A percentile compares a stretch with the other conserved stretches of the same genome.
These are phyloP conservation scores for Cyberlindnera bimundalis DNA, from an alignment of 805 yeast species.

Conservation along the genomic window DNA sequence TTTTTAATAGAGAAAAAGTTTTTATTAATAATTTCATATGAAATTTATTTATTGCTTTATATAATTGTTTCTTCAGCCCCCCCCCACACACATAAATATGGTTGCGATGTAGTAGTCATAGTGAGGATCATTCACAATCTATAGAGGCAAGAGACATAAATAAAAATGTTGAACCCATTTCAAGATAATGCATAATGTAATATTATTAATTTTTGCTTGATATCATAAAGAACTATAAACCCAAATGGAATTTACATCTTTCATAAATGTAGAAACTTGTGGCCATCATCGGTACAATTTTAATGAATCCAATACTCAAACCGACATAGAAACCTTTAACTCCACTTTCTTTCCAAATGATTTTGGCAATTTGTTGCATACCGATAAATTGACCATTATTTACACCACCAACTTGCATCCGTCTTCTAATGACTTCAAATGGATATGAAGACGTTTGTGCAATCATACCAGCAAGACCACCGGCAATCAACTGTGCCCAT, in stretches of 20 bases:
- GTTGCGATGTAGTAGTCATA: too few species aligned
- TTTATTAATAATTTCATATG: too few species aligned
- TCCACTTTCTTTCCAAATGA: slow-evolving; percentile 73
- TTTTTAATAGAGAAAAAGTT: too few species aligned
- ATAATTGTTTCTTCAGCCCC: too few species aligned
- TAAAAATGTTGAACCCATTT: too few species aligned
- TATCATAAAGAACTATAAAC: slow-evolving; percentile 29
- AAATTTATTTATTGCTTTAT: too few species aligned
- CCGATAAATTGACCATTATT: slow-evolving; percentile 52
- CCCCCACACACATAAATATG: too few species aligned
- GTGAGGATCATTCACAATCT: too few species aligned
- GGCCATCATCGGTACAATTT: slow-evolving; percentile 96
- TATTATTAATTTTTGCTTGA: too few species aligned
- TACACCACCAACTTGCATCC: slow-evolving; percentile 94
- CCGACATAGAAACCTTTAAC: slow-evolving; percentile 90
- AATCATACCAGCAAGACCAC: slow-evolving; percentile 92
- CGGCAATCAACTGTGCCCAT: slow-evolving; percentile 92
- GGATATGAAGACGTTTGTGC: slow-evolving; percentile 98
- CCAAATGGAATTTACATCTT: slow-evolving; percentile 66
- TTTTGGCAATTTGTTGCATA: slow-evolving; percentile 49
- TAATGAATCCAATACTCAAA: slow-evolving; percentile 88
- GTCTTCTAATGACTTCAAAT: slow-evolving; percentile 87
- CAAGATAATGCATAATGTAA: too few species aligned
- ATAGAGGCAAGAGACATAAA: too few species aligned
- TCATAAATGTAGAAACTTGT: slow-evolving; percentile 95